phyloP scores from a whole-genome alignment of 2,329 filamentous ascomycete species.

The Colletotrichum sp. region DNA sequence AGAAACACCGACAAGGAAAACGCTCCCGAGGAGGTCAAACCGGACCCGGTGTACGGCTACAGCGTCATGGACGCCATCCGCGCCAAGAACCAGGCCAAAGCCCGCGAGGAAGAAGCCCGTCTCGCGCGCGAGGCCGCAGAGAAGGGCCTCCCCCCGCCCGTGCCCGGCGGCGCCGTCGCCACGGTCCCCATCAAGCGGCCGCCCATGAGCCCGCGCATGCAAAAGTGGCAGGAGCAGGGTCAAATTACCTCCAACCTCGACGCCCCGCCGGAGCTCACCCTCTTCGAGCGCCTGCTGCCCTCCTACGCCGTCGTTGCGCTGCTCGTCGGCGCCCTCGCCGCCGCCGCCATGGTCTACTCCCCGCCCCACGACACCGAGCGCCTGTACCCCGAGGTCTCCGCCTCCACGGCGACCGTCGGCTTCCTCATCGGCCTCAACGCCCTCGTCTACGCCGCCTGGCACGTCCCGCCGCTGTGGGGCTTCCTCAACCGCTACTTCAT shows the following conservation, averaged over 20 bases:
- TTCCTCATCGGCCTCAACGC: conserved; percentile 66
- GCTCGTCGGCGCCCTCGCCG: conserved; percentile 47
- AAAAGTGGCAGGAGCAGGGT: conserved; percentile 48
- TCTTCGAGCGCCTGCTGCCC: conserved; percentile 61
- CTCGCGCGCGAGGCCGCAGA: conserved; percentile 39
- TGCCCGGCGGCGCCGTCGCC: conserved; percentile 52
- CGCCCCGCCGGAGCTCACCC: conserved; percentile 55
- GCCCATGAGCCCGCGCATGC: conserved; percentile 44
- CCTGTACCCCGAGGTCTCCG: conserved; percentile 65
- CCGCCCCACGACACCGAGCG: conserved; percentile 41
- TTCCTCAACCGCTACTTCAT: conserved; percentile 73
- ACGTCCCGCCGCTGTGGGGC: conserved; percentile 67
- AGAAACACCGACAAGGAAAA: conserved; percentile 23
- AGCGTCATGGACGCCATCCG: conserved; percentile 64
- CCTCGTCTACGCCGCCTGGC: conserved; percentile 63
- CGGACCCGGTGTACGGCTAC: conserved; percentile 61
- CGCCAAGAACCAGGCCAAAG: conserved; percentile 54
- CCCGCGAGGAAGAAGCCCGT: conserved; percentile 50
- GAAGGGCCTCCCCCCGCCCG: conserved; percentile 31
- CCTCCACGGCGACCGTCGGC: conserved; percentile 68
- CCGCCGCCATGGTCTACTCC: conserved; percentile 53
- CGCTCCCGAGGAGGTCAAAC: conserved; percentile 28
- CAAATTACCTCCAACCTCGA: conserved; percentile 49
- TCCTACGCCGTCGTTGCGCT: conserved; percentile 53
- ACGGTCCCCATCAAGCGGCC: conserved; percentile 40